Conservation (phyloP, 2,329 filamentous ascomycete species). For the Calonectria leucothoes region DNA sequence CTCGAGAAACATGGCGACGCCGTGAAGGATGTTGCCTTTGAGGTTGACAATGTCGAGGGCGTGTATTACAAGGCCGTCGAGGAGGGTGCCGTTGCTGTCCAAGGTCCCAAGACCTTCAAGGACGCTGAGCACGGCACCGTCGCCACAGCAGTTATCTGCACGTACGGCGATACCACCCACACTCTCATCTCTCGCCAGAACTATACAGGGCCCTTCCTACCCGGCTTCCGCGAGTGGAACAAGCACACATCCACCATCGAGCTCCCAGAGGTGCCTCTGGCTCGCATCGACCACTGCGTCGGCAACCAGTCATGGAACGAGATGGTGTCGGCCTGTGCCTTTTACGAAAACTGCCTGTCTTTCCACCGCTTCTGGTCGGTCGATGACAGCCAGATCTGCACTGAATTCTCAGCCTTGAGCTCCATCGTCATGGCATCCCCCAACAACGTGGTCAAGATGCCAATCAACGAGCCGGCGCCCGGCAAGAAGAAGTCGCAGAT, state of each 20-base stretch:
- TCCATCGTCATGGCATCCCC: conserved; percentile 90
- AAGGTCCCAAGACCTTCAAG: conserved; percentile 64
- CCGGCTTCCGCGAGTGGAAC: conserved; percentile 76
- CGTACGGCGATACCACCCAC: conserved; percentile 96
- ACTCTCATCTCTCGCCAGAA: conserved; percentile 81
- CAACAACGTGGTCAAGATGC: conserved; percentile 94
- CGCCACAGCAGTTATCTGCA: conserved; percentile 82
- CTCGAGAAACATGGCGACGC: conserved; percentile 91
- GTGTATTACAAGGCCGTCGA: conserved; percentile 81
- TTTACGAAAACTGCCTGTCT: conserved; percentile 88
- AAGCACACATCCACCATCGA: conserved; percentile 50
- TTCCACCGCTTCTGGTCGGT: conserved; percentile 99
- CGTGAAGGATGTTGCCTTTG: conserved; percentile 95
- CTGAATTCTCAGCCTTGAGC: conserved; percentile 89
- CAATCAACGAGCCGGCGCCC: conserved; percentile 93
- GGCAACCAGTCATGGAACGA: conserved; percentile 97
- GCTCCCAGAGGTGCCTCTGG: conserved; percentile 74
- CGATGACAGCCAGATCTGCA: conserved; percentile 92
- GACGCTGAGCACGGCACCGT: conserved; percentile 76
- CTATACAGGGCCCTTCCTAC: conserved; percentile 84
- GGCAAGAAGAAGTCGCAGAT: conserved; percentile 95
- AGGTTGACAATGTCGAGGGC: conserved; percentile 87
- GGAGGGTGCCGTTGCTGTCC: conserved; percentile 71
- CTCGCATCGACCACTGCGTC: conserved; percentile 93
- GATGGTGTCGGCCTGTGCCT: conserved; percentile 75